These are phyloP conservation scores for Mycena olivaceomarginata DNA, from an alignment of 768 basidiomycete genomes.

Conservation along the genomic window DNA sequence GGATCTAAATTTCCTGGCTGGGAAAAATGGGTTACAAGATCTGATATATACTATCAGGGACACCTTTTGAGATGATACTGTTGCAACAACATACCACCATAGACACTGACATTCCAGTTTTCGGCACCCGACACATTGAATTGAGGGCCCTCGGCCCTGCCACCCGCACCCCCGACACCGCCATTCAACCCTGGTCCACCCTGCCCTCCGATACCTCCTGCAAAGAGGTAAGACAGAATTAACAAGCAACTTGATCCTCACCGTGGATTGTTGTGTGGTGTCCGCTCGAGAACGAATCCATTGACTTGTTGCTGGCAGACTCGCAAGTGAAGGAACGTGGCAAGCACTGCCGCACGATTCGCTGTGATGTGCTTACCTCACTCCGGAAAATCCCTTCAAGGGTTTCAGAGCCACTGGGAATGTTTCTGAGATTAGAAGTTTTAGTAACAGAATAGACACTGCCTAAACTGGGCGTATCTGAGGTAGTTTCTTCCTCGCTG, in stretches of 20 bases:
- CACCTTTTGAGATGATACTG: not conserved
- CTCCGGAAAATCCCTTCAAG: no score
- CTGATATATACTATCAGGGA: slow-evolving; percentile 1
- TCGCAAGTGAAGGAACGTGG: no score
- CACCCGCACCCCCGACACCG: slow-evolving; percentile 7
- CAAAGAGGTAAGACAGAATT: not conserved
- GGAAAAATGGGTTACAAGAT: slow-evolving; percentile 6
- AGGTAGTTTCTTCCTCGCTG: no score
- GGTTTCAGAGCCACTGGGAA: no score
- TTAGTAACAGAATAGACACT: no score
- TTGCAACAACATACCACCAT: slow-evolving; percentile 11
- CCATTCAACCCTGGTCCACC: not conserved
- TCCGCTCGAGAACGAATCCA: slow-evolving; percentile 3
- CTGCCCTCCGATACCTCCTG: not conserved
- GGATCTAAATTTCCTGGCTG: slow-evolving; percentile 6
- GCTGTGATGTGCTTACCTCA: no score
- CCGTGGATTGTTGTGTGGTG: slow-evolving; percentile 10
- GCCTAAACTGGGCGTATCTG: no score
- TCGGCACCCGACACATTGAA: slow-evolving; percentile 2
- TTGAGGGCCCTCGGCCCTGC: slow-evolving; percentile 8
- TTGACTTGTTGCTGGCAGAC: no score
- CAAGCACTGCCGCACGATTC: no score
- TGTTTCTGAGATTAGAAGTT: no score
- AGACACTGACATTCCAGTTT: not conserved
- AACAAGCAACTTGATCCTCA: not conserved